Evolutionary conservation across 371 early-diverging fungal species (phyloP), one percentile per base, ranked within the genome.

Genomic region (Mucor plumbeus): DNA sequence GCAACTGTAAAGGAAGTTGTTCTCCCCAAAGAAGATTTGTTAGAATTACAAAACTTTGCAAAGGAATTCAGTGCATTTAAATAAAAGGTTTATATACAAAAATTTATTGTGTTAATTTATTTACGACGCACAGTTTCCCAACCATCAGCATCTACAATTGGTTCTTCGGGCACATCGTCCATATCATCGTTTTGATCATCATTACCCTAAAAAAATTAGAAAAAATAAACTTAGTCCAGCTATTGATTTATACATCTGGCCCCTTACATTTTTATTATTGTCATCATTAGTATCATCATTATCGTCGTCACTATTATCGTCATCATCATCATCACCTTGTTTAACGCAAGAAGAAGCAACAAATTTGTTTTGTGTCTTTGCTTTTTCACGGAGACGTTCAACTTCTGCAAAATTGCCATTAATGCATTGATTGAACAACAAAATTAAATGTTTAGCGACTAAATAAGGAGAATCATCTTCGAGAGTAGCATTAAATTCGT

Each of bases 391-490:
- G 33, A 88, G 69, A 17, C 76, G 76, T 41, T 84, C 81, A 1
- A 88, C 86, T 35, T 85, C 82, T 8, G 78, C 69, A 63, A 74
- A 83, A 43, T 83, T 72, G 14, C 89, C 89, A 43, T 74, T 73
- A 5, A 85, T 77, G 54, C 89, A 88, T 60, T 88, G 86, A 48
- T 71, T 55, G 58, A 72, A 88, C 7, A 88, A 14, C 15, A 73
- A 74, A 2, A 82, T 76, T 43, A 86, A 65, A 61, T 84, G 76
- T 60, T 87, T 87, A 48, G 87, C 78, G 15, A 84, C 80, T 63
- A 75, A 59, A 64, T 85, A 85, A 8, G 84, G 85, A 7, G 88
- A 88, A 65, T 87, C 85, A 63, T 89, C 91, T 63, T 91, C 91
- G 6, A 91, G 75, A 15, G 85, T 41, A 8, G 83, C 83, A 19